Percentiles rank a stretch among this genome's conserved stretches.
These are phyloP conservation scores for Talaromyces sp. DNA, from an alignment of 2,329 filamentous ascomycete species.

Conservation along the genomic window DNA sequence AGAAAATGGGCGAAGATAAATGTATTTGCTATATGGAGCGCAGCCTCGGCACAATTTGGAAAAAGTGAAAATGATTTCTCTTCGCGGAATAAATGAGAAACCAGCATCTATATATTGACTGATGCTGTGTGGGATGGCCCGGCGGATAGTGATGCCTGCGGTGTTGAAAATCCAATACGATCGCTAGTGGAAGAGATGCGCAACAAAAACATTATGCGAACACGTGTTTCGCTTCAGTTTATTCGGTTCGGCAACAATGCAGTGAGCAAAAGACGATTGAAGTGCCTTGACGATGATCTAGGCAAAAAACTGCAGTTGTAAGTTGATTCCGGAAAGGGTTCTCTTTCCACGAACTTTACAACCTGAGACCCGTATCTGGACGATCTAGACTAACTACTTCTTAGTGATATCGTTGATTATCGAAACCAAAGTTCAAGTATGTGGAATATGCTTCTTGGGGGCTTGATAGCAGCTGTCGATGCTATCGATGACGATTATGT, in stretches of 20 bases:
- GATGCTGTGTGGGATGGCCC: not conserved
- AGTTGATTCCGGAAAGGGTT: not conserved
- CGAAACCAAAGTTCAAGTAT: not conserved
- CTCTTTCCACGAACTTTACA: not conserved
- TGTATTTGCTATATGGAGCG: not conserved
- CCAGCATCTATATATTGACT: not conserved
- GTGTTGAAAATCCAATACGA: not conserved
- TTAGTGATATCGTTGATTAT: slow-evolving; percentile 2
- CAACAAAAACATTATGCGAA: not conserved
- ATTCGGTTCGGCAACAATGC: not conserved
- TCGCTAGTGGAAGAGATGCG: not conserved
- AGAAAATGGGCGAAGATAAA: not conserved
- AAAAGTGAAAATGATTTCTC: not conserved
- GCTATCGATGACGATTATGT: not conserved
- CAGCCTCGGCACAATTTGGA: not conserved
- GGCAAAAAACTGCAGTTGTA: not conserved
- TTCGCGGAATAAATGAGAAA: not conserved
- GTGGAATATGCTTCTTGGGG: slow-evolving; percentile 3
- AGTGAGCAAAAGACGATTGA: not conserved
- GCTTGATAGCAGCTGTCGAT: not conserved
- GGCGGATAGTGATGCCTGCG: not conserved
- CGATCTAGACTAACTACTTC: not conserved
- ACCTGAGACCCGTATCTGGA: not conserved
- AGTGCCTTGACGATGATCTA: not conserved
- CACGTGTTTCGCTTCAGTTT: not conserved